Conservation (phyloP, 2,329 filamentous ascomycete genomes). For the Monosporascus sp. region DNA sequence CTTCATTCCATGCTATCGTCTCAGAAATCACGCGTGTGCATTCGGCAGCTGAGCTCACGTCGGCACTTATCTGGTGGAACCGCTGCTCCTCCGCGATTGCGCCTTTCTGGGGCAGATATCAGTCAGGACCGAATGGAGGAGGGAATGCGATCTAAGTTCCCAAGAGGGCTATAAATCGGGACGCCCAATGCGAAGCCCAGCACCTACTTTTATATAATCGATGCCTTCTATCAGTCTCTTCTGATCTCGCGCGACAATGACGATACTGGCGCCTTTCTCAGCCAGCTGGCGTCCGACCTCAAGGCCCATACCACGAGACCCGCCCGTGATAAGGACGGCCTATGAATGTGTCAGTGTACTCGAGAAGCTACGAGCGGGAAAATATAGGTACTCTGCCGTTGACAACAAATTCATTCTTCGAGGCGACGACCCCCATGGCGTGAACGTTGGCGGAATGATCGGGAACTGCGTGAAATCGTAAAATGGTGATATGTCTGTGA, state of each 20-base stretch:
- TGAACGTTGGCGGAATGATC: too few relatives aligned
- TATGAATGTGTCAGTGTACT: constrained; percentile 24
- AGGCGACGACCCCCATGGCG: constrained; percentile 5
- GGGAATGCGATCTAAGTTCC: neutral
- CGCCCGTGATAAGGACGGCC: constrained; percentile 67
- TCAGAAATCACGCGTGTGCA: constrained; percentile 53
- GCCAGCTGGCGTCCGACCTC: constrained; percentile 57
- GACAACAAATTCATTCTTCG: constrained; percentile 55
- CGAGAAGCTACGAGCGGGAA: neutral
- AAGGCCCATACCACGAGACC: constrained; percentile 66
- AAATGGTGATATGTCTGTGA: constrained; percentile 1
- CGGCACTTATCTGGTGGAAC: constrained; percentile 62
- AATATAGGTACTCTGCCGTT: constrained; percentile 48
- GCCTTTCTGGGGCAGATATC: constrained; percentile 30
- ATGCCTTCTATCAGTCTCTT: constrained; percentile 55
- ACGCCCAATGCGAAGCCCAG: neutral
- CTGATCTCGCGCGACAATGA: constrained; percentile 61
- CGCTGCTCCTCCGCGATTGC: constrained; percentile 51
- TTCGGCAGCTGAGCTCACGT: constrained; percentile 54
- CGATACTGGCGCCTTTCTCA: constrained; percentile 61
- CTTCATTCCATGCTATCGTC: constrained; percentile 56
- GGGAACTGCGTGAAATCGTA: neutral
- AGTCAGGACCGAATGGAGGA: neutral
- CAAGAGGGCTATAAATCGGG: neutral
- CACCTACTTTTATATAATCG: constrained; percentile 47